These are phyloP conservation scores for Aspergillus pseudoterreus DNA, from an alignment of 2,329 filamentous ascomycete genomes.

Conservation along the genomic window DNA sequence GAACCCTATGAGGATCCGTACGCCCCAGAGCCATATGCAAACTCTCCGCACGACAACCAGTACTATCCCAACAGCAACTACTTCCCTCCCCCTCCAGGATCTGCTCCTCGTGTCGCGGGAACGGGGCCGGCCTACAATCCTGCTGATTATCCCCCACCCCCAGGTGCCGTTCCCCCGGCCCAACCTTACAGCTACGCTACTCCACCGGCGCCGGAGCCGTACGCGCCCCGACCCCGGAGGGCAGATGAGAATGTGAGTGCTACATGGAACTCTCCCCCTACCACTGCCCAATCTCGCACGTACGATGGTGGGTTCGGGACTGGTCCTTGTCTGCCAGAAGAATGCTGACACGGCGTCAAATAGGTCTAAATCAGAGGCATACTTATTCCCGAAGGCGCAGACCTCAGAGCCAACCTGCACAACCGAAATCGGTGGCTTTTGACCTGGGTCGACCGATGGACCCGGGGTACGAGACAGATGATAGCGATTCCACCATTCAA, in stretches of 20 bases:
- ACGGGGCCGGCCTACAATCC: slow-evolving; percentile 32
- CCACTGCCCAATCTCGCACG: slow-evolving; percentile 34
- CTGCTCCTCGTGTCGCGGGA: slow-evolving; percentile 22
- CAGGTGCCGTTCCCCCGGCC: slow-evolving; percentile 33
- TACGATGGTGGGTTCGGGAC: slow-evolving; percentile 42
- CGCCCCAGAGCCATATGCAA: slow-evolving; percentile 35
- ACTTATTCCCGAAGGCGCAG: slow-evolving; percentile 10
- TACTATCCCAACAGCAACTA: slow-evolving; percentile 40
- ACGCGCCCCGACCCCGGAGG: slow-evolving; percentile 35
- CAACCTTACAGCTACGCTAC: slow-evolving; percentile 38
- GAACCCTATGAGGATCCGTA: slow-evolving; percentile 43
- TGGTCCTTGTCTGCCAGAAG: background rate
- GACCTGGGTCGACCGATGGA: slow-evolving; percentile 20
- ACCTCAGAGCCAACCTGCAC: slow-evolving; percentile 20
- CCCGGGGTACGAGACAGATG: slow-evolving; percentile 42
- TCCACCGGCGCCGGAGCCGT: slow-evolving; percentile 34
- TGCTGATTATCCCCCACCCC: slow-evolving; percentile 41
- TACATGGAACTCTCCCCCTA: slow-evolving; percentile 31
- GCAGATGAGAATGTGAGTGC: slow-evolving; percentile 52
- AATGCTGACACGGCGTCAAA: slow-evolving; percentile 9
- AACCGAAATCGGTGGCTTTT: slow-evolving; percentile 34
- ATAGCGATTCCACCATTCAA: slow-evolving; percentile 37
- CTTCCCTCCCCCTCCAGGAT: slow-evolving; percentile 43
- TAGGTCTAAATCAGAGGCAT: slow-evolving; percentile 17
- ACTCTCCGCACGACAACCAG: slow-evolving; percentile 33